These are phyloP conservation scores for Cystofilobasidium macerans DNA, from an alignment of 768 basidiomycete genomes.

Conservation along the genomic window DNA sequence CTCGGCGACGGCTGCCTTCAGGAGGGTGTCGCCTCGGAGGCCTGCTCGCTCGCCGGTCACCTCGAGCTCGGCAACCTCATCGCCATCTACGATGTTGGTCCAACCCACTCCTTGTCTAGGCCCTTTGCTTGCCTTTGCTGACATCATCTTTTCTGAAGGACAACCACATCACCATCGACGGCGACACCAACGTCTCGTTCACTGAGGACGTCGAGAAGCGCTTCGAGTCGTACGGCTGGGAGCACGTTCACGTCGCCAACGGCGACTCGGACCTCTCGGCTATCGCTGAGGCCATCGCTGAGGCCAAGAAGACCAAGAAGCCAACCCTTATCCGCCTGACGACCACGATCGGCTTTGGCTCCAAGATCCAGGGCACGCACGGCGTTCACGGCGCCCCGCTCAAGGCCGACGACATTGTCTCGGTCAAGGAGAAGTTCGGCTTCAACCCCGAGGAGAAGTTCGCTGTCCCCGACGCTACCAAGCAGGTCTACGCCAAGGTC, in stretches of 20 bases:
- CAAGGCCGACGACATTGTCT: constrained; percentile 77
- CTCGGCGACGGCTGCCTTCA: constrained; percentile 91
- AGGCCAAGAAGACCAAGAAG: constrained; percentile 63
- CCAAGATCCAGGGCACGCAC: constrained; percentile 83
- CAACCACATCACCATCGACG: constrained; percentile 96
- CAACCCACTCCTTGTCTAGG: neutral
- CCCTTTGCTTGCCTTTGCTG: neutral
- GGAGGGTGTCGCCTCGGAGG: constrained; percentile 92
- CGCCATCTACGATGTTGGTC: constrained; percentile 63
- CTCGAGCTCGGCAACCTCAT: constrained; percentile 86
- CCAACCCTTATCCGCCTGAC: constrained; percentile 75
- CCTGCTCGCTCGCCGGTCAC: constrained; percentile 85
- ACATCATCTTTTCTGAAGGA: constrained; percentile 39
- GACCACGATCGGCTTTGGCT: constrained; percentile 90
- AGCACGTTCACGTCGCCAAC: constrained; percentile 70
- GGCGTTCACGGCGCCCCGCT: constrained; percentile 88
- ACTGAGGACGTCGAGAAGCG: constrained; percentile 85
- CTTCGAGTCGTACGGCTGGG: constrained; percentile 87
- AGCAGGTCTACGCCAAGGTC: constrained; percentile 55
- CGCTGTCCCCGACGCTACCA: constrained; percentile 61
- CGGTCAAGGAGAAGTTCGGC: constrained; percentile 72
- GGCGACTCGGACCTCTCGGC: constrained; percentile 69
- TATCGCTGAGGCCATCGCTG: constrained; percentile 67
- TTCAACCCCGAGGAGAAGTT: constrained; percentile 70
- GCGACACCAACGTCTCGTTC: constrained; percentile 81